A percentile compares a stretch with the other conserved stretches of the same genome.
Evolutionary conservation across 257 asterid genomes (phyloP).

Genomic region (Jaltomata sinuosa): DNA sequence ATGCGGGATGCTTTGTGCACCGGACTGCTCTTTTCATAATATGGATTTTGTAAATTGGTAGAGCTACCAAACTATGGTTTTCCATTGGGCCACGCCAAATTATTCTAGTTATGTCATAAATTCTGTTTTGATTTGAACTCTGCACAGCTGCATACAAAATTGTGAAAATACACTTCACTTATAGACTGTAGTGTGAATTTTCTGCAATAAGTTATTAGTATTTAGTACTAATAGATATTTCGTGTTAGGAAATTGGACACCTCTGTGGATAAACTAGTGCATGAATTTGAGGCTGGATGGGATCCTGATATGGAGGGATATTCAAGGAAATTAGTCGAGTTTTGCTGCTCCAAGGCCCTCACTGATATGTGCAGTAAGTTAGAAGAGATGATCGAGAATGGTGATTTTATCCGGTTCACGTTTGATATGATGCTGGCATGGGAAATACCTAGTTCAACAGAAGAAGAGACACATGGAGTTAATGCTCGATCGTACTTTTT

Average conservation of each 20-base stretch:
- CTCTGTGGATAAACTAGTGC: constrained; percentile 34
- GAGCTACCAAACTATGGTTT: not conserved
- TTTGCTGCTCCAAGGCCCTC: constrained; percentile 59
- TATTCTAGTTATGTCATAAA: not conserved
- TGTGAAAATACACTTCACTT: not conserved
- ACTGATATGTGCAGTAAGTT: constrained; percentile 30
- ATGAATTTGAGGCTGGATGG: constrained; percentile 56
- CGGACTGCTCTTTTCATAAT: not conserved
- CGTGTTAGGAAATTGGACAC: constrained; percentile 43
- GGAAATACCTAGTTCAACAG: constrained; percentile 50
- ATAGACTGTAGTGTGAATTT: not conserved
- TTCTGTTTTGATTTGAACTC: not conserved
- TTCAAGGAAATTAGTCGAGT: constrained; percentile 55
- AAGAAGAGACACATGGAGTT: constrained; percentile 43
- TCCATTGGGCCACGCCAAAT: too few relatives aligned
- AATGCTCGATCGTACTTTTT: not conserved
- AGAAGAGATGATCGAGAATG: constrained; percentile 44
- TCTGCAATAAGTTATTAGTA: not conserved
- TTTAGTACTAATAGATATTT: not conserved
- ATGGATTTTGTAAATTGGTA: not conserved
- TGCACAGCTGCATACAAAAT: not conserved
- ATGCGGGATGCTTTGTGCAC: not conserved
- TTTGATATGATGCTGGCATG: constrained; percentile 95
- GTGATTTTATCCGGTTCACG: constrained; percentile 66
- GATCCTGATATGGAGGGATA: constrained; percentile 35